Percentiles rank a stretch among this genome's conserved stretches.
phyloP scores from a whole-genome alignment of 2,329 filamentous ascomycete genomes.

The Myriangium duriaei region DNA sequence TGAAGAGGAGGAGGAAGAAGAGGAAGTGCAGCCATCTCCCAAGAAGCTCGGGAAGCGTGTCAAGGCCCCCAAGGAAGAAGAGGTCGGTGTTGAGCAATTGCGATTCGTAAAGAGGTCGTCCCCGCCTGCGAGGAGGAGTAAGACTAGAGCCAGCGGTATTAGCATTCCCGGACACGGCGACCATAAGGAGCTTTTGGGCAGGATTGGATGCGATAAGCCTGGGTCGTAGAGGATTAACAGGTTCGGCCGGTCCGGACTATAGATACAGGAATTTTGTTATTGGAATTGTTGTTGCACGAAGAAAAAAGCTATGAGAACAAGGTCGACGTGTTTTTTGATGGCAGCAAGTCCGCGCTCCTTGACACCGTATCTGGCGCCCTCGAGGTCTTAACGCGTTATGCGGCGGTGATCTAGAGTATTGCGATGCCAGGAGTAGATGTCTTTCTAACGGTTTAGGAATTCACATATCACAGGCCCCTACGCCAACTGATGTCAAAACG shows the following conservation, averaged over 20 bases:
- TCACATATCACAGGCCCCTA: no score
- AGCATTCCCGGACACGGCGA: slow-evolving; percentile 60
- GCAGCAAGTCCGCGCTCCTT: no score
- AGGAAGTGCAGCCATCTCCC: slow-evolving; percentile 17
- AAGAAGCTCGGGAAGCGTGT: slow-evolving; percentile 16
- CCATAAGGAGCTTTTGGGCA: slow-evolving; percentile 66
- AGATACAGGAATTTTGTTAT: no score
- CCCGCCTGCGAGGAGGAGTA: slow-evolving; percentile 35
- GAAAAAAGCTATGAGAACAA: no score
- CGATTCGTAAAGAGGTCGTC: slow-evolving; percentile 43
- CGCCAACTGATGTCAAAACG: no score
- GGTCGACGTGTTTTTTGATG: no score
- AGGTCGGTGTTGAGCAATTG: slow-evolving; percentile 61
- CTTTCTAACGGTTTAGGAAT: no score
- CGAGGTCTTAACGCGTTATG: no score
- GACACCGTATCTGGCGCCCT: no score
- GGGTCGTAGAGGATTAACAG: slow-evolving; percentile 1
- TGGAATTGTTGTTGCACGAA: no score
- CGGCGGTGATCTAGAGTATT: no score
- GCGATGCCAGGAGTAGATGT: no score
- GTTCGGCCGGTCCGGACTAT: neutral
- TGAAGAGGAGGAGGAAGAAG: slow-evolving; percentile 50
- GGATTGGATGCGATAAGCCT: slow-evolving; percentile 72
- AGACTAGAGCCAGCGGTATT: slow-evolving; percentile 36
- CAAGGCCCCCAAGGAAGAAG: slow-evolving; percentile 43